A percentile compares a stretch with the other conserved stretches of the same genome.
phyloP scores from a whole-genome alignment of 495 filamentous ascomycete genomes.

The Penicillium fimorum region DNA sequence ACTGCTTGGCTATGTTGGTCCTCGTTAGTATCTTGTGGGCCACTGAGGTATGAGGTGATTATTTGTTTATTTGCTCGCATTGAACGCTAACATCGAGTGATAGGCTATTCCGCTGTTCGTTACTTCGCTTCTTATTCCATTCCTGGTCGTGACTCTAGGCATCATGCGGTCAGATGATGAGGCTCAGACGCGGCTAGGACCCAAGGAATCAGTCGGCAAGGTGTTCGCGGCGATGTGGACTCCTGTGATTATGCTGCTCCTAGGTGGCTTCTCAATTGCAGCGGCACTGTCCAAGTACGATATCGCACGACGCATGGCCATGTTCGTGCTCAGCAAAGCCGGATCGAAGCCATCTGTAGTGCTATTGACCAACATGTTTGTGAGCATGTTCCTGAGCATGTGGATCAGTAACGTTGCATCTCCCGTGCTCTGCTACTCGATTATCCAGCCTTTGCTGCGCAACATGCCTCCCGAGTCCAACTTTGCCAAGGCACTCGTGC shows the following conservation, averaged over 20 bases:
- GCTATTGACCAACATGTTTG: conserved; percentile 94
- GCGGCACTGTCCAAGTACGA: conserved; percentile 95
- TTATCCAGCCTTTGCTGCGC: conserved; percentile 83
- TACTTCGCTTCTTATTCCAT: conserved; percentile 89
- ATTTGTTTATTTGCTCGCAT: conserved; percentile 10
- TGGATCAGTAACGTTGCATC: conserved; percentile 98
- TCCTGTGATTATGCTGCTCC: conserved; percentile 95
- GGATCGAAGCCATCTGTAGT: conserved; percentile 86
- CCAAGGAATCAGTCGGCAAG: conserved; percentile 72
- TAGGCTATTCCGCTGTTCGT: conserved; percentile 96
- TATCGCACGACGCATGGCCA: conserved; percentile 95
- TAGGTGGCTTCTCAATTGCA: conserved; percentile 94
- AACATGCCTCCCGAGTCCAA: conserved; percentile 85
- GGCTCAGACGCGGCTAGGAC: conserved; percentile 64
- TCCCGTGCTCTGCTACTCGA: conserved; percentile 96
- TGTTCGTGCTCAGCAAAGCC: conserved; percentile 94
- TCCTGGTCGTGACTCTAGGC: conserved; percentile 81
- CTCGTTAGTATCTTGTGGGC: conserved; percentile 96
- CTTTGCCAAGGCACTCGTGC: conserved; percentile 92
- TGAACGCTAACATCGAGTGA: conserved; percentile 1
- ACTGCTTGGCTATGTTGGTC: conserved; percentile 89
- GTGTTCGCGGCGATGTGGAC: conserved; percentile 98
- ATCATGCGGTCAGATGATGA: conserved; percentile 77
- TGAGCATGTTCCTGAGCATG: conserved; percentile 97
- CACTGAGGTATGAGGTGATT: conserved; percentile 69